Conservation (phyloP, 441 rosid species). For the Eruca vesicaria region DNA sequence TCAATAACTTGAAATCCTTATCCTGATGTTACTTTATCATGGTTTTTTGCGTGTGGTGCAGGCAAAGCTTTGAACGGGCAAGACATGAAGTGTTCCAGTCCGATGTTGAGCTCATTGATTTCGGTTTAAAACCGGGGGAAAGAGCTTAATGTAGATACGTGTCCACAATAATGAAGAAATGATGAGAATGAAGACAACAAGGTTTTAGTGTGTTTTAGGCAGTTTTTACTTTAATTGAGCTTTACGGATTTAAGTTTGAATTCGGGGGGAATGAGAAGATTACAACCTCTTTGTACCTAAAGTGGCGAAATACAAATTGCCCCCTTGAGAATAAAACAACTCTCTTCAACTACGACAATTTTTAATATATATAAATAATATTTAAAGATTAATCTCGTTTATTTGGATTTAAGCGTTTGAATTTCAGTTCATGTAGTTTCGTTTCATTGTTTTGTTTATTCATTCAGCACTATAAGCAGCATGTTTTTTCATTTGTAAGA, state of each 20-base stretch:
- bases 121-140: background rate
- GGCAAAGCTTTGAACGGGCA: constrained; percentile 54
- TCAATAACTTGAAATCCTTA: background rate
- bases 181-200: constrained; percentile 13
- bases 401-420: background rate
- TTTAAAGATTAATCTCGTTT: background rate
- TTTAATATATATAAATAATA: background rate
- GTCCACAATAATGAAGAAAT: constrained; percentile 27
- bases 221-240: constrained; percentile 23
- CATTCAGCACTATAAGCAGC: background rate
- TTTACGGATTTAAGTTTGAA: constrained; percentile 4
- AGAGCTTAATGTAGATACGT: constrained; percentile 29
- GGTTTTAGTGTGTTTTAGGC: constrained; percentile 31
- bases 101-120: constrained; percentile 12
- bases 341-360: constrained; percentile 17
- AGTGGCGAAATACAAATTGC: constrained; percentile 16
- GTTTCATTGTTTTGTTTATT: background rate
- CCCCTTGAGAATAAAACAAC: constrained; percentile 31
- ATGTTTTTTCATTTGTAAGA: background rate
- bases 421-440: background rate
- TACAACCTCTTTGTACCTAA: constrained; percentile 27
- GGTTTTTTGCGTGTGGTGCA: constrained; percentile 28
- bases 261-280: constrained; percentile 16
- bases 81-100: background rate
- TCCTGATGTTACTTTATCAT: background rate